A percentile compares a stretch with the other conserved stretches of the same genome.
Conservation (phyloP, 1,139 yeast genomes). For the Pichia sorboxylosa region DNA sequence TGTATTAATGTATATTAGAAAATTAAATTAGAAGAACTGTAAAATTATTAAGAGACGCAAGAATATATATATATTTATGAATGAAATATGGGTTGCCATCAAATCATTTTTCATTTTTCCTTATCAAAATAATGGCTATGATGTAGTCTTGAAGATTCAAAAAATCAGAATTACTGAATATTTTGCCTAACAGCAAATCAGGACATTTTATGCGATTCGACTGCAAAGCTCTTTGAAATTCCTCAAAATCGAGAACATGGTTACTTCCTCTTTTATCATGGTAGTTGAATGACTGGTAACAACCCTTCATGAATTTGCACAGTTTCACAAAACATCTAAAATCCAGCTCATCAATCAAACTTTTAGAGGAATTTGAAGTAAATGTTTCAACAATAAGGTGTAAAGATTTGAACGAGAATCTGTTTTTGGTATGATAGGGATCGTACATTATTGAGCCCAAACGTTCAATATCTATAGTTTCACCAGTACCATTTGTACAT, state of each 20-base stretch:
- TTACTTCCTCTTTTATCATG: constrained; percentile 16
- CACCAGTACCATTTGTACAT: constrained; percentile 11
- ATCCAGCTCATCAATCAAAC: constrained; percentile 14
- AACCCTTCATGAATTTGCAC: constrained; percentile 21
- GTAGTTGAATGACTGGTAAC: constrained; percentile 19
- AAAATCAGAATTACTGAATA: constrained; percentile 14
- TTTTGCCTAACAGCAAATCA: constrained; percentile 12
- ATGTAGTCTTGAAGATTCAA: constrained; percentile 20
- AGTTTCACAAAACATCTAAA: constrained; percentile 19
- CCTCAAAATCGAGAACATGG: constrained; percentile 17
- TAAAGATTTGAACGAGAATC: constrained; percentile 7
- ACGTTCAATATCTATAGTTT: constrained; percentile 3
- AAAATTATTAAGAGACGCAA: too few relatives aligned
- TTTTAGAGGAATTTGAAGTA: constrained; percentile 4
- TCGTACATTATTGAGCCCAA: constrained; percentile 10
- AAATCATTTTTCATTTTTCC: too few relatives aligned
- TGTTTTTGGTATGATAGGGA: constrained; percentile 7
- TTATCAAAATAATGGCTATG: constrained; percentile 20
- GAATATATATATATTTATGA: too few relatives aligned
- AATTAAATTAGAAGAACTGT: too few relatives aligned
- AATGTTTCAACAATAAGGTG: constrained; percentile 13
- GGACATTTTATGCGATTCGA: constrained; percentile 17
- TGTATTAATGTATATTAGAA: too few relatives aligned
- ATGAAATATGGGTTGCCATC: too few relatives aligned
- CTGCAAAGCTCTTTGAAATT: constrained; percentile 17